Percentiles rank a stretch among this genome's conserved stretches.
phyloP scores from a whole-genome alignment of 1,139 yeast genomes.

The Yamadazyma diddensiae region DNA sequence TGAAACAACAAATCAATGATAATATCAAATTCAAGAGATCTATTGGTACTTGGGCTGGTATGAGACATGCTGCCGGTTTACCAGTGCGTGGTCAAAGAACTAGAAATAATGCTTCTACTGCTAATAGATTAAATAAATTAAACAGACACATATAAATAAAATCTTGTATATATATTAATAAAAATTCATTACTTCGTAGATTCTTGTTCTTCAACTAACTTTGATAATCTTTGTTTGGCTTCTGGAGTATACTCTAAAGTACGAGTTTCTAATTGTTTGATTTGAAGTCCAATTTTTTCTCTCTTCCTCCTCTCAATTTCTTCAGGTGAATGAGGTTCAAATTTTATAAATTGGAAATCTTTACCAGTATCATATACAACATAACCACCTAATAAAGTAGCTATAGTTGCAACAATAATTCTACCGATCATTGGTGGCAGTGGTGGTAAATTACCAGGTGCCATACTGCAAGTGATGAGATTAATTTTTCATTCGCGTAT shows the following conservation, averaged over 20 bases:
- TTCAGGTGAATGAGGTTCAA: conserved; percentile 37
- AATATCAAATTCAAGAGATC: conserved; percentile 78
- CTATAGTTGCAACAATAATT: conserved; percentile 37
- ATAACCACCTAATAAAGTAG: conserved; percentile 31
- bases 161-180: conserved; percentile 4
- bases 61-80: conserved; percentile 81
- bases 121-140: conserved; percentile 76
- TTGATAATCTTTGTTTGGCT: conserved; percentile 33
- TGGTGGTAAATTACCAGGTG: conserved; percentile 15
- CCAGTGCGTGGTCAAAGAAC: conserved; percentile 97
- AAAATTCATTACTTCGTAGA: background rate
- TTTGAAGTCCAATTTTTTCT: conserved; percentile 29
- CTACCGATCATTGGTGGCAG: conserved; percentile 37
- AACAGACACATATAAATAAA: conserved; percentile 44
- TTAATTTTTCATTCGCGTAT: conserved; percentile 1
- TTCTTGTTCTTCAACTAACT: conserved; percentile 19
- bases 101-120: conserved; percentile 85
- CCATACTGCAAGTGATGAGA: background rate
- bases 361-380: conserved; percentile 34
- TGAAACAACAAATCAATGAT: conserved; percentile 71
- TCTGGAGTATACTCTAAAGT: conserved; percentile 46
- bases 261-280: conserved; percentile 33
- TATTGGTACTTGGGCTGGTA: conserved; percentile 85
- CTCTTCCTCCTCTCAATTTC: conserved; percentile 38
- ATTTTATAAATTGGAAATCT: conserved; percentile 41